phyloP scores from a whole-genome alignment of 805 yeast genomes.

The Candida nemodendra region DNA sequence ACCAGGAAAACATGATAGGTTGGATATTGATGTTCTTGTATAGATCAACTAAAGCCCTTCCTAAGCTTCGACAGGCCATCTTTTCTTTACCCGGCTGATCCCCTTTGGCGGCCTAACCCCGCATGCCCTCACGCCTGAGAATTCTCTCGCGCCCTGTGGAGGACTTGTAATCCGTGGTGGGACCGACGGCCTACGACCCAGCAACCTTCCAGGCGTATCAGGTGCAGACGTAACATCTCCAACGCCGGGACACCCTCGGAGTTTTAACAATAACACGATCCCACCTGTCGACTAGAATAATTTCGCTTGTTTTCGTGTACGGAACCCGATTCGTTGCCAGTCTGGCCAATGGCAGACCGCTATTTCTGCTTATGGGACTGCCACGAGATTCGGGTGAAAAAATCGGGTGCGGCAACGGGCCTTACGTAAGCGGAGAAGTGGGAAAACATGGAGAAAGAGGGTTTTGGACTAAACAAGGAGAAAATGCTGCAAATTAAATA shows the following conservation, averaged over 20 bases:
- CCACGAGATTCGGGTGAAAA: background rate
- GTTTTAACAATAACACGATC: background rate
- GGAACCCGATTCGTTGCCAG: conserved; percentile 10
- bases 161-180: too few relatives aligned
- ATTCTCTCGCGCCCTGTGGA: too few relatives aligned
- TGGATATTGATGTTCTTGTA: too few relatives aligned
- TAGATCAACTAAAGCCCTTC: too few relatives aligned
- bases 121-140: too few relatives aligned
- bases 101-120: conserved; percentile 1
- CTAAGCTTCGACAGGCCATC: too few relatives aligned
- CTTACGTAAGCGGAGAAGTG: conserved; percentile 13
- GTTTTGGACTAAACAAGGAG: too few relatives aligned
- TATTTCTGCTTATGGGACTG: conserved; percentile 8
- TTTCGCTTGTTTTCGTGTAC: conserved; percentile 4
- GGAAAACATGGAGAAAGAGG: conserved; percentile 1
- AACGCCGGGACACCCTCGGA: background rate
- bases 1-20: too few relatives aligned
- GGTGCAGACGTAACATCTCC: too few relatives aligned
- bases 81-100: background rate
- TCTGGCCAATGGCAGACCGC: conserved; percentile 10
- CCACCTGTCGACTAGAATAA: background rate
- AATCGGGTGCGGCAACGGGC: conserved; percentile 4
- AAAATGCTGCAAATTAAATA: too few relatives aligned
- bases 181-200: too few relatives aligned
- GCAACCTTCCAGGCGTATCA: too few relatives aligned